Percentiles rank a stretch among this genome's conserved stretches.
Evolutionary conservation across 345 rosid genomes (phyloP).

Genomic region (Camelina neglecta): DNA sequence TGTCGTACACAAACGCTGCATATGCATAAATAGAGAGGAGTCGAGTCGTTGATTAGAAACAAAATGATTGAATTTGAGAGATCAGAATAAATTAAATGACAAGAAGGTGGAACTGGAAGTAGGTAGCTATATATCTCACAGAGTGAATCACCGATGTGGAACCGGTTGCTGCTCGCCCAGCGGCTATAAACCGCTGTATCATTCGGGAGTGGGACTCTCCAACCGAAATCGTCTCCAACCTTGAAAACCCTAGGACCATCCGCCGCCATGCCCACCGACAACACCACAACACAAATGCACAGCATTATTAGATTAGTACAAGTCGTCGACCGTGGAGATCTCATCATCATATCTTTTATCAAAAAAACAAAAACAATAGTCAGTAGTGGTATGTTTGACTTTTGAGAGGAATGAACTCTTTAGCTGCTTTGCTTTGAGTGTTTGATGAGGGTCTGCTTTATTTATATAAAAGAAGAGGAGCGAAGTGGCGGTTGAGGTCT

Average conservation of each 20-base stretch:
- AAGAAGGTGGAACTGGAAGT: too few relatives aligned
- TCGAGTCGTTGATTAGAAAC: not conserved
- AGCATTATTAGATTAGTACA: slow-evolving; percentile 1
- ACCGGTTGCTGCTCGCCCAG: slow-evolving; percentile 71
- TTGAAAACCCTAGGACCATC: slow-evolving; percentile 54
- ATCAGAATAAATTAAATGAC: not conserved
- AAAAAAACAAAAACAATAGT: not conserved
- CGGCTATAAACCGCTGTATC: slow-evolving; percentile 51
- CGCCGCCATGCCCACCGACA: slow-evolving; percentile 27
- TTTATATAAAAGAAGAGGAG: not conserved
- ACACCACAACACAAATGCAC: slow-evolving; percentile 22
- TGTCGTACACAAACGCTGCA: slow-evolving; percentile 63
- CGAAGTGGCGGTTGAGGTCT: slow-evolving; percentile 22
- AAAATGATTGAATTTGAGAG: not conserved
- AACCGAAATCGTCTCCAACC: slow-evolving; percentile 69
- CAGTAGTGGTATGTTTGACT: not conserved
- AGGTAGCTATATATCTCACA: slow-evolving; percentile 40
- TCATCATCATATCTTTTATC: not conserved
- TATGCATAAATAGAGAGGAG: too few relatives aligned
- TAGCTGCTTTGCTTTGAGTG: not conserved
- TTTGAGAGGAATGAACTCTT: not conserved
- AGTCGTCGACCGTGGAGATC: slow-evolving; percentile 16
- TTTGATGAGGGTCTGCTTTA: not conserved
- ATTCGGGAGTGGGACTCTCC: slow-evolving; percentile 62
- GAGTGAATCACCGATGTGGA: slow-evolving; percentile 73